A percentile compares a stretch with the other conserved stretches of the same genome.
Evolutionary conservation across 257 asterid genomes (phyloP).

Genomic region (Capsicum chinense): DNA sequence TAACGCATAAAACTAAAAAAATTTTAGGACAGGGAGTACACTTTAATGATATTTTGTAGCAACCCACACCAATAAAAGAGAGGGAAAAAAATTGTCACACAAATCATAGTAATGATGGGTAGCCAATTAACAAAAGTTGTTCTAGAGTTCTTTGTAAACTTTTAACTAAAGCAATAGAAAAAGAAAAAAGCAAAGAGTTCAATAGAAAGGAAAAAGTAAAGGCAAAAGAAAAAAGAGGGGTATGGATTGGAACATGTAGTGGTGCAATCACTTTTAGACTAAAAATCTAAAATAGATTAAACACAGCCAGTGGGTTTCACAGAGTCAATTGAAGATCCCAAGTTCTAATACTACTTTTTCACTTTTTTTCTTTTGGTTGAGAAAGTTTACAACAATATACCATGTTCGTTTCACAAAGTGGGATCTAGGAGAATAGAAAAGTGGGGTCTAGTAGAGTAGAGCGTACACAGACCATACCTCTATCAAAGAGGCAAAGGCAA

Average conservation of each 20-base stretch:
- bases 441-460: too few relatives aligned
- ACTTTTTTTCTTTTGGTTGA: background rate
- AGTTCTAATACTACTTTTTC: background rate
- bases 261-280: slow-evolving; percentile 21
- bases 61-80: background rate
- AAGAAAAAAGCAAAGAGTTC: background rate
- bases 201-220: slow-evolving; percentile 10
- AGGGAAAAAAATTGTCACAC: background rate
- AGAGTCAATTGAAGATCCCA: slow-evolving; percentile 25
- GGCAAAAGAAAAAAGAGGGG: background rate
- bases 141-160: background rate
- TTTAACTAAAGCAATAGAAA: slow-evolving; percentile 14
- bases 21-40: background rate
- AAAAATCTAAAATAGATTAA: background rate
- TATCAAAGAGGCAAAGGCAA: too few relatives aligned
- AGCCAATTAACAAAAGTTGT: background rate
- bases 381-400: background rate
- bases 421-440: too few relatives aligned
- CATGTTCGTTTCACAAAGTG: too few relatives aligned
- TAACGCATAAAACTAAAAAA: too few relatives aligned
- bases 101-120: background rate
- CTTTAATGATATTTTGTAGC: background rate
- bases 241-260: background rate
- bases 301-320: slow-evolving; percentile 15
- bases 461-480: too few relatives aligned